Evolutionary conservation across 352 stramenopile species (phyloP).

Genomic region (Thalassiosira livingstoniorum): DNA sequence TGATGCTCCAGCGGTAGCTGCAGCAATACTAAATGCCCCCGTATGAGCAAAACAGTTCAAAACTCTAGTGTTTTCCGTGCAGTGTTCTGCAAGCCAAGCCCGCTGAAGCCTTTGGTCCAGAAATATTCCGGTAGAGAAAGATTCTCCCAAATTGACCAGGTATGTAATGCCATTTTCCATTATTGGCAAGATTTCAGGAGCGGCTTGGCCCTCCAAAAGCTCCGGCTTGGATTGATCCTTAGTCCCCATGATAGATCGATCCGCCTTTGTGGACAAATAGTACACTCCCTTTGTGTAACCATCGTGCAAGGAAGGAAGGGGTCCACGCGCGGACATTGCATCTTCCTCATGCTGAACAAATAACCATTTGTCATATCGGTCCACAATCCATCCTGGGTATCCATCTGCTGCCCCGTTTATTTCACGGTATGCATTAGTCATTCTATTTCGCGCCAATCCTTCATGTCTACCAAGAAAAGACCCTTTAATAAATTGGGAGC

Average conservation of each 20-base stretch:
- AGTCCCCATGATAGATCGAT: slow-evolving; percentile 71
- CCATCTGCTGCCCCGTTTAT: slow-evolving; percentile 82
- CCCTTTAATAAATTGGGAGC: slow-evolving; percentile 63
- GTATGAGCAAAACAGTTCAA: slow-evolving; percentile 84
- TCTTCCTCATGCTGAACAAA: slow-evolving; percentile 79
- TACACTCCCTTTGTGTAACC: slow-evolving; percentile 78
- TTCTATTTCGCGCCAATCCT: slow-evolving; percentile 58
- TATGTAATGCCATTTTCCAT: slow-evolving; percentile 81
- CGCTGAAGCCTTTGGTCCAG: slow-evolving; percentile 78
- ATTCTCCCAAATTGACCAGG: slow-evolving; percentile 69
- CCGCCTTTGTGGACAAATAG: slow-evolving; percentile 66
- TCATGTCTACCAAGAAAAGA: slow-evolving; percentile 70
- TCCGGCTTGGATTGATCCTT: slow-evolving; percentile 47
- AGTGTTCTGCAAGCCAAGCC: slow-evolving; percentile 72
- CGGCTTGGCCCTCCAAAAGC: slow-evolving; percentile 74
- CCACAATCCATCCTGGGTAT: slow-evolving; percentile 80
- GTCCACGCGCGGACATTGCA: slow-evolving; percentile 57
- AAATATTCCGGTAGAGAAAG: slow-evolving; percentile 83
- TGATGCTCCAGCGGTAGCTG: slow-evolving; percentile 66
- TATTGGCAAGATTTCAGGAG: slow-evolving; percentile 67
- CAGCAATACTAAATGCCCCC: slow-evolving; percentile 78
- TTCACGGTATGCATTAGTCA: slow-evolving; percentile 79
- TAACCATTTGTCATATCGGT: slow-evolving; percentile 80
- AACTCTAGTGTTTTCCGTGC: slow-evolving; percentile 69
- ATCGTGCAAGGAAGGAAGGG: slow-evolving; percentile 82